Evolutionary conservation across 108 stramenopile genomes (phyloP), one percentile per base, ranked within the genome.

Genomic region (Fragilariopsis cylindrus): DNA sequence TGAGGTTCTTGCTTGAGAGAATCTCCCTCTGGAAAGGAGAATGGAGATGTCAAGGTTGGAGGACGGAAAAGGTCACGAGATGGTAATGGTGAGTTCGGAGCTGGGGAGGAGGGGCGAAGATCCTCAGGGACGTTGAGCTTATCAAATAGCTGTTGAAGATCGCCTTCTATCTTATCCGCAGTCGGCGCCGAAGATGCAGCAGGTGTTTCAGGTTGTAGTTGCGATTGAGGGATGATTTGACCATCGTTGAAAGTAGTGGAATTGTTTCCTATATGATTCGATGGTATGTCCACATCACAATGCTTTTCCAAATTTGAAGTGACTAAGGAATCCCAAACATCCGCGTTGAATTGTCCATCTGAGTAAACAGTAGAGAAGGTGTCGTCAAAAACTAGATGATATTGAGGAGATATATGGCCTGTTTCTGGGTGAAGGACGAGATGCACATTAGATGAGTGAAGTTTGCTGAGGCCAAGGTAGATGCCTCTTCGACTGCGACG

Each of bases 311-410:
- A 8, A 9, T 55, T 55, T 55, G 55, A 55, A 55, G 8, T 5
- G 4, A 9, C 8, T 5, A 55, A 19, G 55, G 55, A 55, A 9
- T 5, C 8, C 5, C 55, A 55, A 9, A 55, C 55, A 8, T 55
- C 7, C 4, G n/a, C 55, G 19, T n/a, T 8, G 55, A 55, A 55
- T n/a, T 5, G n/a, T 4, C 53, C 65, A 18, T 55, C n/a, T 18
- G 57, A 49, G 15, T 19, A 42, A 6, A 73, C 67, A 0, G 83
- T 84, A 30, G 53, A 42, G 45, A 83, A 84, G 3, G 57, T 44
- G 58, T 82, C 72, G 53, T 87, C 81, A 57, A 75, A 82, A 4
- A 88, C 75, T 18, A 79, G 21, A 76, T 87, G 82, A 49, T 54
- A 84, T 42, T 84, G 86, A 15, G 83, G 72, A 58, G 21, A 71